Evolutionary conservation across 2,329 filamentous ascomycete species (phyloP).

Genomic region (Penicillium crustosum): DNA sequence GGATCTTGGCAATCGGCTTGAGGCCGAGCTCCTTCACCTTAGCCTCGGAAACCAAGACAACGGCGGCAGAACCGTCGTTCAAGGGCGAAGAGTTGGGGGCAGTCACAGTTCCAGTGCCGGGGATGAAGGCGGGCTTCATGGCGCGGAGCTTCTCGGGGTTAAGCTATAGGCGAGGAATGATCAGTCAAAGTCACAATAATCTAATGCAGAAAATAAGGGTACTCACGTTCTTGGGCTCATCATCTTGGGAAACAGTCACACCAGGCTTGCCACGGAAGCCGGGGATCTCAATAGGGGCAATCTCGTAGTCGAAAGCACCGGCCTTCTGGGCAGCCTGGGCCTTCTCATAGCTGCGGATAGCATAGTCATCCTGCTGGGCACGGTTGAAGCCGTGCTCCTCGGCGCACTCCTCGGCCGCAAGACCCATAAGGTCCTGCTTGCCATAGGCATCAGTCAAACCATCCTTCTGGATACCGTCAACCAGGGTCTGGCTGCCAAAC

Average conservation of each 20-base stretch:
- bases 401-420: constrained; percentile 89
- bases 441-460: constrained; percentile 89
- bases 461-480: constrained; percentile 92
- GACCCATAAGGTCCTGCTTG: constrained; percentile 94
- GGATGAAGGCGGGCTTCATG: constrained; percentile 80
- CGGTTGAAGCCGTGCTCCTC: constrained; percentile 76
- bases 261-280: constrained; percentile 88
- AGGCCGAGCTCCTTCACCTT: constrained; percentile 89
- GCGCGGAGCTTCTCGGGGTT: constrained; percentile 78
- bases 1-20: constrained; percentile 92
- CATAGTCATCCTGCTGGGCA: constrained; percentile 90
- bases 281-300: constrained; percentile 82
- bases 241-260: constrained; percentile 77
- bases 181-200: not conserved
- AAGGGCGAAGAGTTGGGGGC: constrained; percentile 95
- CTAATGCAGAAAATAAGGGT: not conserved
- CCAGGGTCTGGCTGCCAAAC: constrained; percentile 84
- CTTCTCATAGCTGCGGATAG: constrained; percentile 91
- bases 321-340: constrained; percentile 81
- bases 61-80: constrained; percentile 88
- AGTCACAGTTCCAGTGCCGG: constrained; percentile 79
- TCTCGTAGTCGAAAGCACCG: constrained; percentile 81
- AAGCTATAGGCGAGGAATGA: constrained; percentile 45
- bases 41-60: constrained; percentile 90
- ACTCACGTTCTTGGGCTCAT: constrained; percentile 86